Evolutionary conservation across 1,284 basidiomycete genomes (phyloP), one percentile per base, ranked within the genome.

Genomic region (Heterobasidion annosum): DNA sequence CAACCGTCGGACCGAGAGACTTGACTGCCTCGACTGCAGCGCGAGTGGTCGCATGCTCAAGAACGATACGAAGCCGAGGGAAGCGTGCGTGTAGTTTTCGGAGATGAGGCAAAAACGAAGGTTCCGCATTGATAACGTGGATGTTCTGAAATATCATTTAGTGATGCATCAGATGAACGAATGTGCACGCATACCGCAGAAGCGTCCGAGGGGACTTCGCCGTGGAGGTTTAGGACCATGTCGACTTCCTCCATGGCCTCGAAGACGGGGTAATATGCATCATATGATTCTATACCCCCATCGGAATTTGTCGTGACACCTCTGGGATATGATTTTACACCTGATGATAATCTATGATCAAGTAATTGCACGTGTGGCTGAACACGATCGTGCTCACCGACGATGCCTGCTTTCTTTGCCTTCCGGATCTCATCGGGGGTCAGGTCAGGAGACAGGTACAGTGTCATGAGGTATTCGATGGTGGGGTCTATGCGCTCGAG

Each of bases 291-390:
- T 62, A 99, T 98, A 9, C 97, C 97, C 44, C 91, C 86, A 58
- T 95, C 93, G 37, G 93, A 97, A 71, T 98, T 98, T 51, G 97
- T 99, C 8, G 97, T 99, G 1, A 99, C 97, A 12, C 97, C 97
- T 59, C 93, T 80, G 49, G 97, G 97, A 68, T 99, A 99, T 25
- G 91, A 94, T 73, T 99, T 99, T 63, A 99, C 93, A 43, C 97
- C 95, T 85, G 9, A 37, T 2, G 51, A 25, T 25, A 3, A 25
- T 4, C 25, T 25, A 25, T 4, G 5, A 4, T 4, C 25, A 25
- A 25, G 3, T 25, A 25, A 4, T 25, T 25, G 25, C 25, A 4
- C 0, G 25, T 25, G 25, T 25, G 3, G 3, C 25, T 25, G 25
- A 25, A 25, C 25, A 25, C 25, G 25, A 25, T 25, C 25, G 44